phyloP scores from a whole-genome alignment of 2,329 filamentous ascomycete genomes.

The Verticillium isaacii region DNA sequence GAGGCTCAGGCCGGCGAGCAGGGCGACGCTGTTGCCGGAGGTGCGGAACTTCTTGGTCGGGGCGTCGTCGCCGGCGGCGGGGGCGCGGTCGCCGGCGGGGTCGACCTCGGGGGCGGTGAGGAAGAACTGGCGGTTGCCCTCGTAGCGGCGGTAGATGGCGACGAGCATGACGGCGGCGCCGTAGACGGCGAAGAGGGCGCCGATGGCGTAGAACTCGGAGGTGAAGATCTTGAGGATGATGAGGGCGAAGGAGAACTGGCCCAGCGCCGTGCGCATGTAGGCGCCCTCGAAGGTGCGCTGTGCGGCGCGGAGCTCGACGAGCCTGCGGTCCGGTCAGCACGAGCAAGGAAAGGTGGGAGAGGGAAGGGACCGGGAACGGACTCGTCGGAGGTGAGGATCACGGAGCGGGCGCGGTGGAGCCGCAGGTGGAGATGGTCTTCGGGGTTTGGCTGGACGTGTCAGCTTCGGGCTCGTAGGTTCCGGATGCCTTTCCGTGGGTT shows the following conservation, averaged over 20 bases:
- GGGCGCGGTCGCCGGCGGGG: slow-evolving; percentile 13
- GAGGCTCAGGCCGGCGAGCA: slow-evolving; percentile 53
- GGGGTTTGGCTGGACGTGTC: slow-evolving; percentile 49
- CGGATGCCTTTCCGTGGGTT: neutral
- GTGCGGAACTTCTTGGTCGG: slow-evolving; percentile 55
- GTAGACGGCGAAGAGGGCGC: slow-evolving; percentile 92
- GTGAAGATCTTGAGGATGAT: slow-evolving; percentile 97
- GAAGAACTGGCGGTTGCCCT: slow-evolving; percentile 94
- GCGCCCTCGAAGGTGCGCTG: slow-evolving; percentile 97
- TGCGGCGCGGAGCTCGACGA: slow-evolving; percentile 90
- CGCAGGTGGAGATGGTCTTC: slow-evolving; percentile 74
- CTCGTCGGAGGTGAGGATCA: slow-evolving; percentile 77
- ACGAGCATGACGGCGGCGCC: slow-evolving; percentile 80
- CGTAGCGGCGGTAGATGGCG: slow-evolving; percentile 78
- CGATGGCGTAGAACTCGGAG: slow-evolving; percentile 91
- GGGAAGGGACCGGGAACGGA: slow-evolving; percentile 27
- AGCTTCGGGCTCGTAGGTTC: slow-evolving; percentile 10
- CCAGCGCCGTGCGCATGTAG: slow-evolving; percentile 90
- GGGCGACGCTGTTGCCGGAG: slow-evolving; percentile 56
- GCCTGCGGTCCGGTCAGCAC: slow-evolving; percentile 31
- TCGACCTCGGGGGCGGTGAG: slow-evolving; percentile 24
- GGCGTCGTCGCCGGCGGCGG: slow-evolving; percentile 24
- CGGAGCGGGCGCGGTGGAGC: slow-evolving; percentile 76
- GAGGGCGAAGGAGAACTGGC: slow-evolving; percentile 91
- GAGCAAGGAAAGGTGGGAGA: neutral